phyloP scores from a whole-genome alignment of 2,329 filamentous ascomycete species.

The Paradendryphiella salina region DNA sequence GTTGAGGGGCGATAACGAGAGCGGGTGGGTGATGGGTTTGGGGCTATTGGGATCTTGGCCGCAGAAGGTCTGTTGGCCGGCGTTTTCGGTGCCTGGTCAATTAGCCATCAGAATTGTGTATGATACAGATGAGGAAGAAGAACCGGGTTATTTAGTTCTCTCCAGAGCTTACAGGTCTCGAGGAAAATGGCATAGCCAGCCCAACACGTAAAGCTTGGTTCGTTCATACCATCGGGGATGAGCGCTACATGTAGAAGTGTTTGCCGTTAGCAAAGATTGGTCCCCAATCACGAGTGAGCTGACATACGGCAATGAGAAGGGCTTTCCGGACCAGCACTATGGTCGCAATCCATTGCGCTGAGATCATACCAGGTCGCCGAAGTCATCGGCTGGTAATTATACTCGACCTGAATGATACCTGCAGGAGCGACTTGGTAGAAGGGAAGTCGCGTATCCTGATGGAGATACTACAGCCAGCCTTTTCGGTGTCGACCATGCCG shows the following conservation, averaged over 20 bases:
- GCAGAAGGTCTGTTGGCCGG: constrained; percentile 11
- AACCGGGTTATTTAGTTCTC: too few relatives aligned
- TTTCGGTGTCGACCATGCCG: constrained; percentile 16
- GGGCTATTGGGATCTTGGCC: not conserved
- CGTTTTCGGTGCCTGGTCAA: constrained; percentile 11
- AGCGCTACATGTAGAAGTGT: constrained; percentile 8
- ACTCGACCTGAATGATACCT: constrained; percentile 33
- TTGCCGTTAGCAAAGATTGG: not conserved
- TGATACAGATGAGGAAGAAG: too few relatives aligned
- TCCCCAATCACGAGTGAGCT: too few relatives aligned
- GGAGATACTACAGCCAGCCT: constrained; percentile 14
- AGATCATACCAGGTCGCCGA: constrained; percentile 30
- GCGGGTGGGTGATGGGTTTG: not conserved
- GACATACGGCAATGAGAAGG: constrained; percentile 23
- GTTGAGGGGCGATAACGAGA: not conserved
- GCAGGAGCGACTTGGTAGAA: constrained; percentile 18
- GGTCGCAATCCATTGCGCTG: constrained; percentile 26
- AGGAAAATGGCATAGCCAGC: constrained; percentile 24
- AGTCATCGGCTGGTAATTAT: constrained; percentile 16
- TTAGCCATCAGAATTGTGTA: not conserved
- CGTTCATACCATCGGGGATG: constrained; percentile 25
- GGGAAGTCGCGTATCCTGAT: constrained; percentile 33
- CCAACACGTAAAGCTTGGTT: constrained; percentile 25
- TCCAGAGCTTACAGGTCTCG: constrained; percentile 19
- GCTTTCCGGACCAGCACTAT: constrained; percentile 2